These are phyloP conservation scores for Coniochaeta hoffmannii DNA, from an alignment of 2,329 filamentous ascomycete species.

Conservation along the genomic window DNA sequence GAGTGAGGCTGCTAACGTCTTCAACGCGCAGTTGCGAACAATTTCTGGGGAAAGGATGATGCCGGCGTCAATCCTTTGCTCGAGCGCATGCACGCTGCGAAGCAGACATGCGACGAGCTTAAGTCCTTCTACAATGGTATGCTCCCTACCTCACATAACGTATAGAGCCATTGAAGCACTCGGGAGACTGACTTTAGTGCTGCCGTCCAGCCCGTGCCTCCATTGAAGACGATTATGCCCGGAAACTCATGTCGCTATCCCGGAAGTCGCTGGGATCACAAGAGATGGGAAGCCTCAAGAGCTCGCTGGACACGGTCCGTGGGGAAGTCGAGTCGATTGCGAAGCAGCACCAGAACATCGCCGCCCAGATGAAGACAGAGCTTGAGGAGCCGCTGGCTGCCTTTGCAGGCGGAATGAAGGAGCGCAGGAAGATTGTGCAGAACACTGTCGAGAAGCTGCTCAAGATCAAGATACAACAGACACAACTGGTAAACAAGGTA, in stretches of 20 bases:
- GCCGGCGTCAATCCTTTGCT: conserved; percentile 87
- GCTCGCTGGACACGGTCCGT: conserved; percentile 79
- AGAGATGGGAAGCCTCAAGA: conserved; percentile 75
- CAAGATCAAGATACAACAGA: conserved; percentile 90
- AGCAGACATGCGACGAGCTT: conserved; percentile 89
- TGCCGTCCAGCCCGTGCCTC: conserved; percentile 65
- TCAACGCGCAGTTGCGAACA: conserved; percentile 74
- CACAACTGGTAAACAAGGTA: conserved; percentile 84
- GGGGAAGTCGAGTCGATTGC: conserved; percentile 89
- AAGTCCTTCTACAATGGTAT: conserved; percentile 81
- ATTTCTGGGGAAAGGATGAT: conserved; percentile 99
- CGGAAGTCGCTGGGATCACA: conserved; percentile 84
- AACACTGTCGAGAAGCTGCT: conserved; percentile 88
- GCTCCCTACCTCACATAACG: conserved; percentile 2
- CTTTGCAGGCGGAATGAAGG: conserved; percentile 92
- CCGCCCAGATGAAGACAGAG: conserved; percentile 91
- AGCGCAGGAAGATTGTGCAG: conserved; percentile 93
- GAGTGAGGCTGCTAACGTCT: conserved; percentile 2
- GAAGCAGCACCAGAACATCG: conserved; percentile 86
- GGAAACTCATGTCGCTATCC: conserved; percentile 78
- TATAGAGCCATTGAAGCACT: not conserved
- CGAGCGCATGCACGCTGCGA: conserved; percentile 89
- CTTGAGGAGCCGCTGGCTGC: conserved; percentile 88
- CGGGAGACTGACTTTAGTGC: not conserved
- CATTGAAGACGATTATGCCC: conserved; percentile 93